Evolutionary conservation across 345 rosid species (phyloP), one percentile per base, ranked within the genome.

Genomic region (Eucalyptus guilfoylei): DNA sequence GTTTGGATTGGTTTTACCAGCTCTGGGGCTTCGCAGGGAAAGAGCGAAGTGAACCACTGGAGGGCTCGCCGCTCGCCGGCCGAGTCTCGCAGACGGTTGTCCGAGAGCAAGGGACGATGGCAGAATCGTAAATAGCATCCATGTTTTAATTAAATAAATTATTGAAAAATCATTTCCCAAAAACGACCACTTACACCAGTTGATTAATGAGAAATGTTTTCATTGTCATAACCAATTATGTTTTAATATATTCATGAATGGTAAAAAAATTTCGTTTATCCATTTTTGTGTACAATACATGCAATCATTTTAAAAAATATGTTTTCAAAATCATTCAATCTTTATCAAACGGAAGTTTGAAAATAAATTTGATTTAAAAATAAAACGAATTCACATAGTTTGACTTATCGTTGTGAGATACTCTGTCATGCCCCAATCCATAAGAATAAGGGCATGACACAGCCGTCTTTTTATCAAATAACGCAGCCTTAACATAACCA

Each of bases 391-490:
- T 55, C 13, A 10, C 30, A 11, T 55, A 9, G 30, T 0, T 24
- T 5, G 1, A 10, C 62, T 11, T 11, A 21, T 21, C 19, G 11
- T 52, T 8, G 26, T 52, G 58, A 52, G 10, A 52, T 52, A 21
- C 21, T 21, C 9, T 19, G 2, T 52, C 58, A 8, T 11, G 1
- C 5, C 5, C 10, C 2, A 21, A 52, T 52, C 11, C 58, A 52
- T 5, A 21, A 19, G 1, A 52, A 52, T 2, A 52, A 8, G 8
- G 5, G 4, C 55, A 52, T 8, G 11, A 52, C 58, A 52, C 7
- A 9, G 2, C 8, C 7, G 1, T 50, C 21, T 2, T 50, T 50
- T 7, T 4, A 3, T 6, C 21, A 15, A 50, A 50, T 0, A 4
- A 16, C 3, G 9, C 54, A 16, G 3, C 9, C 8, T 50, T 4